These are phyloP conservation scores for Globisporangium alternatum DNA, from an alignment of 352 stramenopile species.

Conservation along the genomic window DNA sequence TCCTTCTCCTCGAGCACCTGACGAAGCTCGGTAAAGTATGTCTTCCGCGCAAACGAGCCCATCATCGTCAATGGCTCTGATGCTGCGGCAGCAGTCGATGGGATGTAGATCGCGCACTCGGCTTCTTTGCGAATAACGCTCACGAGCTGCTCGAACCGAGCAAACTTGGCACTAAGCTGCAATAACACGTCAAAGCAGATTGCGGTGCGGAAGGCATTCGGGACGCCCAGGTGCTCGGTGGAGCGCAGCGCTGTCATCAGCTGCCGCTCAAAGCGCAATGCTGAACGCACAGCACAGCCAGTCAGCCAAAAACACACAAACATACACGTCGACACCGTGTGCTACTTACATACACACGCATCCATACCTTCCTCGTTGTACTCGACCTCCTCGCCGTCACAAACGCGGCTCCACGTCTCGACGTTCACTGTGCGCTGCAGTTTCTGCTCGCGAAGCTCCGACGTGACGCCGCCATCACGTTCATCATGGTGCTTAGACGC, in stretches of 20 bases:
- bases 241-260: conserved; percentile 46
- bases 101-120: conserved; percentile 41
- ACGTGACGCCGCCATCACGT: neutral
- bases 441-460: neutral
- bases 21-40: conserved; percentile 60
- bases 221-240: conserved; percentile 47
- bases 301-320: neutral
- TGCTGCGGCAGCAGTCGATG: neutral
- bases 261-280: conserved; percentile 40
- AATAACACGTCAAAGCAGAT: conserved; percentile 53
- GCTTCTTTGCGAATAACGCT: conserved; percentile 31
- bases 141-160: conserved; percentile 46
- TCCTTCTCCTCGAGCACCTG: conserved; percentile 36
- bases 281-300: conserved; percentile 10
- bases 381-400: conserved; percentile 20
- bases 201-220: conserved; percentile 56
- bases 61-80: conserved; percentile 7
- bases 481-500: neutral
- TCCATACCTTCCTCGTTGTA: conserved; percentile 4
- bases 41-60: conserved; percentile 27
- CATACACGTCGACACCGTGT: neutral
- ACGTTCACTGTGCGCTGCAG: conserved; percentile 10
- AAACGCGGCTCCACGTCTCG: conserved; percentile 30
- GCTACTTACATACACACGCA: conserved; percentile 10
- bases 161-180: conserved; percentile 43